phyloP scores from a whole-genome alignment of 179 eudicot species.

The Patellifolia procumbens region DNA sequence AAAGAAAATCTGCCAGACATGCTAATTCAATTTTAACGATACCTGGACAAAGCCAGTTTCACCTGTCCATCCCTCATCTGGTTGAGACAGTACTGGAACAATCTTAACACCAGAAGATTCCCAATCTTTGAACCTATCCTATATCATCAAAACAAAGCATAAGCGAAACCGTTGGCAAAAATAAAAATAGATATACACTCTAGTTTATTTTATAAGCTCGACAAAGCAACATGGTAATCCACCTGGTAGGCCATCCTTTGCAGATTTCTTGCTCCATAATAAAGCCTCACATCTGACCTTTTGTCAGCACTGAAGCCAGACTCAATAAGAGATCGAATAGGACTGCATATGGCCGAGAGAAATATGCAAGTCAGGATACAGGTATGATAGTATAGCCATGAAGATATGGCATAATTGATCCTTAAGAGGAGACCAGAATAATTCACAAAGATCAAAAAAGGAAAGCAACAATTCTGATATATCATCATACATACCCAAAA shows the following conservation, averaged over 20 bases:
- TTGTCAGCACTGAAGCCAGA: constrained; percentile 72
- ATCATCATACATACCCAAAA: not conserved
- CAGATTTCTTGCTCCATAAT: constrained; percentile 90
- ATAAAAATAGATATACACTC: not conserved
- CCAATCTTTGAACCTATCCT: constrained; percentile 94
- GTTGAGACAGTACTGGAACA: constrained; percentile 87
- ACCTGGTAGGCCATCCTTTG: constrained; percentile 99
- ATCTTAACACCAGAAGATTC: constrained; percentile 79
- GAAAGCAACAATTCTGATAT: not conserved
- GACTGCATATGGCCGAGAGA: constrained; percentile 50
- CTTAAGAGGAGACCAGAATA: not conserved
- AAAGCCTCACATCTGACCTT: constrained; percentile 92
- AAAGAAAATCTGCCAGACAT: not conserved
- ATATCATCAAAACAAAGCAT: constrained; percentile 11
- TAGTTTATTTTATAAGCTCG: not conserved
- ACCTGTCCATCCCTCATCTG: constrained; percentile 78
- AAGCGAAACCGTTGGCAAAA: constrained; percentile 1
- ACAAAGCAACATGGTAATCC: constrained; percentile 13
- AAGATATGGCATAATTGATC: not conserved
- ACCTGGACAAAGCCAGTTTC: constrained; percentile 96
- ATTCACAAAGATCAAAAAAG: not conserved
- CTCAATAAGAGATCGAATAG: constrained; percentile 88
- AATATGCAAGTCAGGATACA: not conserved
- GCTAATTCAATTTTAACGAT: not conserved
- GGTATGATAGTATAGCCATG: not conserved